Conservation (phyloP, 352 stramenopile species). For the Phytophthora hibernalis region DNA sequence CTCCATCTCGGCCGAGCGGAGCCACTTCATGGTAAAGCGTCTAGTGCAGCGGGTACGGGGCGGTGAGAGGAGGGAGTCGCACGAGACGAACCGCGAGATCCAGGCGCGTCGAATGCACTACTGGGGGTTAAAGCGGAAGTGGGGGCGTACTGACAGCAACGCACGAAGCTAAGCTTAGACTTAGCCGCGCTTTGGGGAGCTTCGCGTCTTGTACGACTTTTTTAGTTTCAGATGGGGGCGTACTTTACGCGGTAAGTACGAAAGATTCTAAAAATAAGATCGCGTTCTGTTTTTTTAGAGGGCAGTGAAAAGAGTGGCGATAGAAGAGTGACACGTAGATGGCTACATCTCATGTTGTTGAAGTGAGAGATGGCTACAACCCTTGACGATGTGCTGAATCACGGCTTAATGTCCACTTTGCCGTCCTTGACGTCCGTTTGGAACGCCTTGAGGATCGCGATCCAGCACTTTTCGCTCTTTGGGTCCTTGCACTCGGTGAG, state of each 20-base stretch:
- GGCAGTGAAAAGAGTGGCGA: not conserved
- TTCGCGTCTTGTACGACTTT: not conserved
- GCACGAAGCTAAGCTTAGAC: conserved; percentile 21
- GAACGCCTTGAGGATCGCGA: not conserved
- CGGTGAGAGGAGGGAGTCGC: not conserved
- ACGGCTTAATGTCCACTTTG: not conserved
- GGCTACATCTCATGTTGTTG: not conserved
- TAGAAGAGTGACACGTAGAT: not conserved
- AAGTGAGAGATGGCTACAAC: not conserved
- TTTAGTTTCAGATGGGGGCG: not conserved
- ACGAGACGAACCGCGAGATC: not conserved
- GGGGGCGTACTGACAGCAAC: conserved; percentile 15
- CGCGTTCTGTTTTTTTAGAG: not conserved
- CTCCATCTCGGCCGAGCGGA: conserved; percentile 98
- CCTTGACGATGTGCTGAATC: not conserved
- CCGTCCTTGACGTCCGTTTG: not conserved
- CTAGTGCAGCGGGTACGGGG: not conserved
- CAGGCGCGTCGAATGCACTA: conserved; percentile 16
- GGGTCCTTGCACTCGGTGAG: not conserved
- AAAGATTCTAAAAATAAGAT: conserved; percentile 3
- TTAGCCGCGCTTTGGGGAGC: not conserved
- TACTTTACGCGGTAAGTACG: not conserved
- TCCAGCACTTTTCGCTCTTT: not conserved
- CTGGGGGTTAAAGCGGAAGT: conserved; percentile 20
- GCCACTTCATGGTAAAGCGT: conserved; percentile 91